Evolutionary conservation across 805 yeast genomes (phyloP), one percentile per base, ranked within the genome.

Genomic region (Pichia cephalocereana): DNA sequence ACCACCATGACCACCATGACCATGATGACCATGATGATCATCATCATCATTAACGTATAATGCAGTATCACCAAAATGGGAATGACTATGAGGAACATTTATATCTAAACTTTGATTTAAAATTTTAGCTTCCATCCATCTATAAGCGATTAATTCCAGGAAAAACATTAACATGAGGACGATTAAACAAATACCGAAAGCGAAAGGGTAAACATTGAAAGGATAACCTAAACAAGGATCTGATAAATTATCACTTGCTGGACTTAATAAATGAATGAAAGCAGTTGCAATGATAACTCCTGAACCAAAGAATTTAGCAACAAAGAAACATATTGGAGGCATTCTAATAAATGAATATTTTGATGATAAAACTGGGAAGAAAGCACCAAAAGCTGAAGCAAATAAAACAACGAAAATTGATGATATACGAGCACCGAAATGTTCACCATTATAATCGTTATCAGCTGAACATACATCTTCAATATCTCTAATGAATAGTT

Each of bases 211-310:
- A 17, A 61, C 70, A 4, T 52, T 68, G 57, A 77, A 77, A 0
- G 75, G 73, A 37, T 79, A 82, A 12, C 86, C 85, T 28, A 85
- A 69, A 67, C 93, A 85, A 10, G 68, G 75, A 43, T 75, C 59
- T 1, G 71, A 58, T 42, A 85, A 67, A 3, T 77, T 71, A 10
- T 81, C 84, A 49, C 71, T 63, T 5, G 93, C 91, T 0, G 88
- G 91, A 52, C 77, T 72, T 50, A 86, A 65, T 51, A 86, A 67
- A 66, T 86, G 95, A 31, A 86, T 79, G 57, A 86, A 83, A 0
- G 90, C 86, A 1, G 95, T 86, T 14, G 91, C 86, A 12, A 86
- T 74, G 58, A 86, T 86, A 44, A 86, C 91, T 47, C 95, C 95
- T 4, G 90, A 82, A 52, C 95, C 95, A 60, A 86, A 86, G 64